Evolutionary conservation across 2,329 filamentous ascomycete species (phyloP).

Genomic region (Neopestalotiopsis sp.): DNA sequence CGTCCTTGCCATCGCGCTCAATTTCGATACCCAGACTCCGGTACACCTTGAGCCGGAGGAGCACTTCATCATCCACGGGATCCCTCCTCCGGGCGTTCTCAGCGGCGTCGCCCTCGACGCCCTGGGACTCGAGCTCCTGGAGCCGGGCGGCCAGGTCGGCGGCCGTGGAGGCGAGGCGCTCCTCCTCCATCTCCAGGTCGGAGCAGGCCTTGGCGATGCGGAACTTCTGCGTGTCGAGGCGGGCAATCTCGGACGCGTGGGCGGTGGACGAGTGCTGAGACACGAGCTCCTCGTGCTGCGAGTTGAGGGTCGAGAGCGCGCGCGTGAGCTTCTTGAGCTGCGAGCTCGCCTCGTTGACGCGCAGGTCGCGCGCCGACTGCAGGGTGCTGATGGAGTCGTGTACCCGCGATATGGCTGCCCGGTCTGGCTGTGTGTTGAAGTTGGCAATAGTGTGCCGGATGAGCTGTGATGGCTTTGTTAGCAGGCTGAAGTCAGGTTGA

Average conservation of each 20-base stretch:
- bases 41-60: conserved; percentile 87
- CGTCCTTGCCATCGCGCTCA: conserved; percentile 73
- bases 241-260: conserved; percentile 83
- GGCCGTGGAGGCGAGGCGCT: conserved; percentile 81
- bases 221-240: conserved; percentile 92
- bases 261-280: conserved; percentile 75
- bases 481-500: not conserved
- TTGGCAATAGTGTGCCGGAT: conserved; percentile 91
- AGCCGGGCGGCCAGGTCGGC: conserved; percentile 76
- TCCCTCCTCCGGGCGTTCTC: conserved; percentile 42
- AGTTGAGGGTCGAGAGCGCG: conserved; percentile 73
- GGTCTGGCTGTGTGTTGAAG: conserved; percentile 94
- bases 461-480: conserved; percentile 58
- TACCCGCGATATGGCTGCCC: conserved; percentile 80
- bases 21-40: conserved; percentile 89
- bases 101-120: conserved; percentile 70
- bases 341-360: conserved; percentile 72
- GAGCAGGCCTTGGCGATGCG: conserved; percentile 88
- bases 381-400: conserved; percentile 82
- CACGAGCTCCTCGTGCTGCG: conserved; percentile 79
- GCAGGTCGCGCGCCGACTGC: conserved; percentile 81
- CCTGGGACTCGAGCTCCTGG: conserved; percentile 84
- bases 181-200: conserved; percentile 92
- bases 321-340: conserved; percentile 76
- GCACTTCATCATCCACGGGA: conserved; percentile 65